A percentile compares a stretch with the other conserved stretches of the same genome.
These are phyloP conservation scores for Russula earlei DNA, from an alignment of 768 basidiomycete genomes.

Conservation along the genomic window DNA sequence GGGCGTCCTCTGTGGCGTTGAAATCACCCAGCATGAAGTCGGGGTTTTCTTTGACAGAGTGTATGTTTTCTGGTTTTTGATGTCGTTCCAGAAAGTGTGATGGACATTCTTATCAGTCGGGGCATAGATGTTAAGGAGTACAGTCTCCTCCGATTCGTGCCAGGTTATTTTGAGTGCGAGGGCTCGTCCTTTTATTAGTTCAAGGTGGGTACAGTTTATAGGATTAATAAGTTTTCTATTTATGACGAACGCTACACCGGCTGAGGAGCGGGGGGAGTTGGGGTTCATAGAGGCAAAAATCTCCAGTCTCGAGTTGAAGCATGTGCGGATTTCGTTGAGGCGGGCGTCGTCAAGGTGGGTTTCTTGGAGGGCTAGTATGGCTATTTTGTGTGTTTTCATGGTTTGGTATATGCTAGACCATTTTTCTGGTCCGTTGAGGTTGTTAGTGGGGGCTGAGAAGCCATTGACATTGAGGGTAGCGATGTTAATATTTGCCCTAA, in stretches of 20 bases:
- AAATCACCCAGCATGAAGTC: constrained; percentile 2
- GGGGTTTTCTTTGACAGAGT: background rate
- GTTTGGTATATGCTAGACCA: background rate
- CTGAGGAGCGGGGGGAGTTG: background rate
- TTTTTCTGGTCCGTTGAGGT: background rate
- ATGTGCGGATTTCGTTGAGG: background rate
- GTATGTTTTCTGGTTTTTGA: background rate
- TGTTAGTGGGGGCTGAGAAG: background rate
- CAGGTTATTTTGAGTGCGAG: constrained; percentile 13
- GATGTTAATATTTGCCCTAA: background rate
- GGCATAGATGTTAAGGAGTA: constrained; percentile 22
- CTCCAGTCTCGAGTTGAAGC: background rate
- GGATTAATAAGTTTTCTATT: background rate
- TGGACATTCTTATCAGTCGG: constrained; percentile 9
- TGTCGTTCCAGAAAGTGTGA: constrained; percentile 14
- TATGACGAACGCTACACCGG: background rate
- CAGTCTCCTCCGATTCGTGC: background rate
- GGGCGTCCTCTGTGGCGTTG: background rate
- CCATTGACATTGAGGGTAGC: background rate
- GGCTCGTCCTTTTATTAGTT: background rate
- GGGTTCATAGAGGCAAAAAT: background rate
- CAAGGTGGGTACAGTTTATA: fast-evolving
- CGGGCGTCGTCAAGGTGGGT: background rate
- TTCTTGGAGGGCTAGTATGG: background rate
- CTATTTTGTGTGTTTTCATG: background rate